A percentile compares a stretch with the other conserved stretches of the same genome.
These are phyloP conservation scores for Arabidopsis suecica DNA, from an alignment of 345 rosid genomes.

Conservation along the genomic window DNA sequence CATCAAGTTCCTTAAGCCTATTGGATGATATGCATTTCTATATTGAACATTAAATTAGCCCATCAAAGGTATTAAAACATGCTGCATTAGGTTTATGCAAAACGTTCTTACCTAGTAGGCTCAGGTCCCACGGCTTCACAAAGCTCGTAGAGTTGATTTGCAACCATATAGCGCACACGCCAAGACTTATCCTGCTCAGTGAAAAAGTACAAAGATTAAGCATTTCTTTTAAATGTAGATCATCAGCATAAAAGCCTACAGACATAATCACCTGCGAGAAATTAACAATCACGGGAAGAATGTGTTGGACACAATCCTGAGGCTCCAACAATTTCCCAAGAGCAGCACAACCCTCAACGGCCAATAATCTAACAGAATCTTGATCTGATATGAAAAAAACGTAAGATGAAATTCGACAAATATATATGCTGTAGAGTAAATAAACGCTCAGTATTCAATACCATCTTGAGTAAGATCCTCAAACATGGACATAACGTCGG, in stretches of 20 bases:
- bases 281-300: constrained; percentile 78
- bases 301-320: constrained; percentile 71
- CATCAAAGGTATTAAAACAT: background rate
- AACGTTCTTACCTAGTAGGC: constrained; percentile 73
- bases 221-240: constrained; percentile 37
- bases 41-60: constrained; percentile 10
- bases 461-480: constrained; percentile 98
- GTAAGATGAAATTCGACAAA: constrained; percentile 2
- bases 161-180: constrained; percentile 99
- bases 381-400: constrained; percentile 56
- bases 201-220: constrained; percentile 27
- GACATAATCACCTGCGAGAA: constrained; percentile 67
- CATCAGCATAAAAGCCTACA: constrained; percentile 3
- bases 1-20: constrained; percentile 16
- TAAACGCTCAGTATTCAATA: constrained; percentile 36
- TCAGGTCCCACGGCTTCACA: constrained; percentile 98
- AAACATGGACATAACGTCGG: constrained; percentile 85
- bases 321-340: constrained; percentile 81
- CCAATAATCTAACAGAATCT: constrained; percentile 80
- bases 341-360: constrained; percentile 83
- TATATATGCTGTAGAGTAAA: background rate
- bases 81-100: constrained; percentile 2
- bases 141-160: constrained; percentile 93
- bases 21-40: constrained; percentile 5
- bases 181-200: constrained; percentile 86